Percentiles rank a stretch among this genome's conserved stretches.
Conservation (phyloP, 1,284 basidiomycete genomes). For the Ceratobasidium sp. region DNA sequence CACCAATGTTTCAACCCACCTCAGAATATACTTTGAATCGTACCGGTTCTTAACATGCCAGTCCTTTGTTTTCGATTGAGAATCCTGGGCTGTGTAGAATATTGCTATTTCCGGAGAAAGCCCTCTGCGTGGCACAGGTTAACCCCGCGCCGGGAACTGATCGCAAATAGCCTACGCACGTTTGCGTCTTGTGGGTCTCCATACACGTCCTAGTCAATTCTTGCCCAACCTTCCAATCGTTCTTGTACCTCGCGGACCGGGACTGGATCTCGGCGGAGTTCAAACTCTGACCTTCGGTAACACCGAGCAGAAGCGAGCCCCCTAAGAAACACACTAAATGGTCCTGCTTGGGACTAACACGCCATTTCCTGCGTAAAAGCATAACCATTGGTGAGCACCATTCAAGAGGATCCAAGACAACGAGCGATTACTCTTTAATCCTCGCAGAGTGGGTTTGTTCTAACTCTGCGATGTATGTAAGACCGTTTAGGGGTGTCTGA, state of each 20-base stretch:
- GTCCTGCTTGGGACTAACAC: conserved; percentile 85
- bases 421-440: conserved; percentile 3
- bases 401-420: too few relatives aligned
- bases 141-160: conserved; percentile 17
- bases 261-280: conserved; percentile 50
- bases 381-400: background rate
- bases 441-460: conserved; percentile 18
- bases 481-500: conserved; percentile 61
- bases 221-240: conserved; percentile 83
- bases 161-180: conserved; percentile 60
- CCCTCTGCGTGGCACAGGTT: conserved; percentile 59
- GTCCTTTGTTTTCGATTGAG: conserved; percentile 58
- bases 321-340: conserved; percentile 96
- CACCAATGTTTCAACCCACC: conserved; percentile 55
- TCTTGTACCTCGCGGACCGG: conserved; percentile 62
- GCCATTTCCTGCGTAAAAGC: conserved; percentile 63
- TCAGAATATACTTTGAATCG: conserved; percentile 90
- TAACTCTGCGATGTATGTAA: conserved; percentile 86
- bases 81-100: conserved; percentile 67
- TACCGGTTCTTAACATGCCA: conserved; percentile 84
- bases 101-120: conserved; percentile 84
- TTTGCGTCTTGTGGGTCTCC: conserved; percentile 83
- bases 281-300: conserved; percentile 67
- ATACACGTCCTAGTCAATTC: conserved; percentile 88
- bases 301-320: conserved; percentile 88